Evolutionary conservation across 257 asterid species (phyloP).

Genomic region (Plectranthus barbatus): DNA sequence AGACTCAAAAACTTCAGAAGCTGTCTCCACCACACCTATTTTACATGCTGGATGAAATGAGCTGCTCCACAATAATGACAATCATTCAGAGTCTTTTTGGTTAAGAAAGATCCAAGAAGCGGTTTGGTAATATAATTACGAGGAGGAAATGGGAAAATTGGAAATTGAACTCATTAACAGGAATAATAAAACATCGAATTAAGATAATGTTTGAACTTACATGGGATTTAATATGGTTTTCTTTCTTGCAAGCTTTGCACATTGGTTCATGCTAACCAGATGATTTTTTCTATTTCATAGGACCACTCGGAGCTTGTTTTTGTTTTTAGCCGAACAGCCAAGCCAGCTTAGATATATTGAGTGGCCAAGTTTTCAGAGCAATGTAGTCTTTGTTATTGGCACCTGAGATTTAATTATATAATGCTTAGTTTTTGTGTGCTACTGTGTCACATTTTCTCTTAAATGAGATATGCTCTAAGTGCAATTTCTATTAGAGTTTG

Average conservation of each 20-base stretch:
- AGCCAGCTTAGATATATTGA: slow-evolving; percentile 51
- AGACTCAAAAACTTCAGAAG: slow-evolving; percentile 19
- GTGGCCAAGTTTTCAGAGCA: slow-evolving; percentile 54
- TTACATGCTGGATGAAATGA: slow-evolving; percentile 45
- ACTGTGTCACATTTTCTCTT: not conserved
- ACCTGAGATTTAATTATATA: not conserved
- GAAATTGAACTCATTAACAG: too few relatives aligned
- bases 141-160: not conserved
- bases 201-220: not conserved
- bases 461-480: not conserved
- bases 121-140: slow-evolving; percentile 34
- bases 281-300: slow-evolving; percentile 27
- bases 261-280: slow-evolving; percentile 15
- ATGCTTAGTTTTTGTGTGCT: not conserved
- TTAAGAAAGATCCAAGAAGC: slow-evolving; percentile 27
- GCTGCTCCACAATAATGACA: slow-evolving; percentile 32
- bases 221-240: slow-evolving; percentile 8
- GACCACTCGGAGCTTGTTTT: slow-evolving; percentile 36
- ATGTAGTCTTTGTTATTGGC: slow-evolving; percentile 30
- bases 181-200: not conserved
- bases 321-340: slow-evolving; percentile 41
- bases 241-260: too few relatives aligned
- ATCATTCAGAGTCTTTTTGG: slow-evolving; percentile 44
- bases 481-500: not conserved
- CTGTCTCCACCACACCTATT: slow-evolving; percentile 16